Percentiles rank a stretch among this genome's conserved stretches.
Evolutionary conservation across 768 basidiomycete genomes (phyloP).

Genomic region (Suillus subaureus): DNA sequence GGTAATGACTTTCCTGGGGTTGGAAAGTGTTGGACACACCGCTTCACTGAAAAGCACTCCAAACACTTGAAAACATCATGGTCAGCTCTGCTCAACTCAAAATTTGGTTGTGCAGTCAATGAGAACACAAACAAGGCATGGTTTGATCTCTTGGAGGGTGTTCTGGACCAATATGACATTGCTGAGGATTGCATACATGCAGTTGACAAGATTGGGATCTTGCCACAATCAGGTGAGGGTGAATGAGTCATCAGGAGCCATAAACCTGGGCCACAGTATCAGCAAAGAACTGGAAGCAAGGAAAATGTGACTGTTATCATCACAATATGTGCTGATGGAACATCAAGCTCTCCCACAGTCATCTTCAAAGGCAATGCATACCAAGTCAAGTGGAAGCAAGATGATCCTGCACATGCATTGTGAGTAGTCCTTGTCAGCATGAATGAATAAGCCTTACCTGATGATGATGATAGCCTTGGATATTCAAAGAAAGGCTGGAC

Average conservation of each 20-base stretch:
- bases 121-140: conserved; percentile 35
- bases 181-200: conserved; percentile 17
- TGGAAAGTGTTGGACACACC: conserved; percentile 38
- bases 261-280: conserved; percentile 17
- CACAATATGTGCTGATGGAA: conserved; percentile 46
- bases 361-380: conserved; percentile 32
- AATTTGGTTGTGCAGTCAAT: conserved; percentile 40
- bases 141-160: conserved; percentile 35
- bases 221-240: conserved; percentile 6
- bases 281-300: conserved; percentile 20
- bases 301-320: conserved; percentile 35
- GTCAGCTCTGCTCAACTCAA: conserved; percentile 35
- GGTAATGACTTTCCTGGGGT: conserved; percentile 38
- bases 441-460: not conserved
- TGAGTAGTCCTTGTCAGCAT: conserved; percentile 24
- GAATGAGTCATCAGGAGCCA: conserved; percentile 12
- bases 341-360: conserved; percentile 36
- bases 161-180: conserved; percentile 13
- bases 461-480: conserved; percentile 13
- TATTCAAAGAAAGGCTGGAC: conserved; percentile 31
- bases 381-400: conserved; percentile 22
- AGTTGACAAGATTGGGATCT: conserved; percentile 21
- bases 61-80: conserved; percentile 31
- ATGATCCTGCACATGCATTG: conserved; percentile 20
- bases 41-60: conserved; percentile 30